These are phyloP conservation scores for Calonectria naviculata DNA, from an alignment of 2,329 filamentous ascomycete genomes.

Conservation along the genomic window DNA sequence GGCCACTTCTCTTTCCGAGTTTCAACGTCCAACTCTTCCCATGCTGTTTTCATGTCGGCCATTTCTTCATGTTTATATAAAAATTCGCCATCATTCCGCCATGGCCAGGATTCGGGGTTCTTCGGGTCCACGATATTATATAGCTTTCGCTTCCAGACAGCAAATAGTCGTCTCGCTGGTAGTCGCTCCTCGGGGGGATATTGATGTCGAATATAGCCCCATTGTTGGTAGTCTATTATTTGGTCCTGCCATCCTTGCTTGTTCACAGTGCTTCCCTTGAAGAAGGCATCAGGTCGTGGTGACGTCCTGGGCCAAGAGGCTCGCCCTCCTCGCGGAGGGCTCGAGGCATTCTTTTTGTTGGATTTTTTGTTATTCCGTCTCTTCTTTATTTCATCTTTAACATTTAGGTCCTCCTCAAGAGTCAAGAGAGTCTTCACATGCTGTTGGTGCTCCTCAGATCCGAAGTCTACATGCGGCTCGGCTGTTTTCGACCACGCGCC, in stretches of 20 bases:
- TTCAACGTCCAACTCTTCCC: conserved; percentile 43
- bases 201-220: conserved; percentile 46
- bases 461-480: background rate
- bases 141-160: conserved; percentile 44
- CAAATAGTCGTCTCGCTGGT: conserved; percentile 37
- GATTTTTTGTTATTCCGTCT: background rate
- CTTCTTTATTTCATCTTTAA: background rate
- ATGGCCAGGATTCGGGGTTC: conserved; percentile 35
- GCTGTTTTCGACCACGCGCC: conserved; percentile 14
- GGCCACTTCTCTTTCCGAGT: conserved; percentile 45
- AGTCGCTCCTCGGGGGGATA: conserved; percentile 34
- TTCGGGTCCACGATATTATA: conserved; percentile 29
- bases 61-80: conserved; percentile 44
- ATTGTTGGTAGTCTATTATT: conserved; percentile 39
- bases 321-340: background rate
- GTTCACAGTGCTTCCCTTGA: background rate
- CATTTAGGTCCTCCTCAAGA: background rate
- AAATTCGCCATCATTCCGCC: conserved; percentile 41
- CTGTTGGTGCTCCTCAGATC: background rate
- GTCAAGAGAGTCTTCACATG: background rate
- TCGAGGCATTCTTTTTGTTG: background rate
- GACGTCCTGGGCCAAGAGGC: background rate
- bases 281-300: background rate
- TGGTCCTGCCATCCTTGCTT: conserved; percentile 14
- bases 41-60: conserved; percentile 46